These are phyloP conservation scores for Hyaloscypha hepaticicola DNA, from an alignment of 495 filamentous ascomycete genomes.

Conservation along the genomic window DNA sequence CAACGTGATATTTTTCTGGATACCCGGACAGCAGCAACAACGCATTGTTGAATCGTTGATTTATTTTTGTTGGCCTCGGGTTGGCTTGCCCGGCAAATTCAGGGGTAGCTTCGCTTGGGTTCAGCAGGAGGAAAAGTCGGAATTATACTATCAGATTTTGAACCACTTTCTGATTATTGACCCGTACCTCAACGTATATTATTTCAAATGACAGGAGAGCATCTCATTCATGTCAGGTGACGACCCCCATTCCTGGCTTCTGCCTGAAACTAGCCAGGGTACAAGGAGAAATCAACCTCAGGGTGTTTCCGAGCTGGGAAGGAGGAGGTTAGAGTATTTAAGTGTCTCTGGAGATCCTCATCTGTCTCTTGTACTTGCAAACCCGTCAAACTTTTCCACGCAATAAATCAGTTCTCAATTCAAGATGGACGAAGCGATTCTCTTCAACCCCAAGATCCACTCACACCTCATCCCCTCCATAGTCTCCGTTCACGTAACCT, in stretches of 20 bases:
- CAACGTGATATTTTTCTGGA: too few relatives aligned
- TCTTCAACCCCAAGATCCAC: slow-evolving; percentile 20
- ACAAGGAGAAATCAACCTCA: background rate
- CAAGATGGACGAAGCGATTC: slow-evolving; percentile 8
- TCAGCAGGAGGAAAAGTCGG: too few relatives aligned
- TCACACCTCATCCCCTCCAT: slow-evolving; percentile 20
- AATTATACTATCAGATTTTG: too few relatives aligned
- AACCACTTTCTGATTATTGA: too few relatives aligned
- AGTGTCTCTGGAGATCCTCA: background rate
- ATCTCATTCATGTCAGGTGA: background rate
- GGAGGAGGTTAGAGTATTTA: background rate
- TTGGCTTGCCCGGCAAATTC: too few relatives aligned
- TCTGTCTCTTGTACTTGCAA: background rate
- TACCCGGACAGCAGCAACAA: too few relatives aligned
- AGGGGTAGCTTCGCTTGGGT: too few relatives aligned
- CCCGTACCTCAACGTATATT: background rate
- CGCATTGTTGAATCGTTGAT: too few relatives aligned
- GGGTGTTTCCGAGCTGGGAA: background rate
- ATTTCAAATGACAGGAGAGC: background rate
- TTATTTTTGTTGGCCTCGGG: too few relatives aligned
- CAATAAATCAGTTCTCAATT: background rate
- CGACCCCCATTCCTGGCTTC: background rate
- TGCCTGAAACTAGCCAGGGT: background rate
- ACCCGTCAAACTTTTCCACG: background rate
- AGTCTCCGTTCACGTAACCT: slow-evolving; percentile 18